Percentiles rank a stretch among this genome's conserved stretches.
phyloP scores from a whole-genome alignment of 1,284 basidiomycete genomes.

The Melampsora occidentalis region DNA sequence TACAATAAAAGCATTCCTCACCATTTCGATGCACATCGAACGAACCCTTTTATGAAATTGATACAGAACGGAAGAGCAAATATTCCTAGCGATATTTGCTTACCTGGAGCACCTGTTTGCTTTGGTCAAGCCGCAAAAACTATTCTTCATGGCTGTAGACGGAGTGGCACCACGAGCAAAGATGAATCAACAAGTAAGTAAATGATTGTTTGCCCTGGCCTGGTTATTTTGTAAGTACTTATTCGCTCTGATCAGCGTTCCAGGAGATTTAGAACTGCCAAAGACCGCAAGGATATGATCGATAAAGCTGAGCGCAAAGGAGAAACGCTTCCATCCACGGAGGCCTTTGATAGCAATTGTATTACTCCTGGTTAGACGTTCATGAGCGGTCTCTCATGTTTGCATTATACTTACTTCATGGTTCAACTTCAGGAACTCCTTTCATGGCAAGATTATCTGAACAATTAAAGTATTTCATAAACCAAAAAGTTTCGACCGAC shows the following conservation, averaged over 20 bases:
- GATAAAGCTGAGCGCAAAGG: slow-evolving; percentile 84
- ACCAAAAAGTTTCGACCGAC: slow-evolving; percentile 94
- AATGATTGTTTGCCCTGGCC: neutral
- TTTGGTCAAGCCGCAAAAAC: slow-evolving; percentile 94
- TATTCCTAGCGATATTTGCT: slow-evolving; percentile 92
- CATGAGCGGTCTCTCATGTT: slow-evolving; percentile 14
- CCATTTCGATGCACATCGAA: neutral
- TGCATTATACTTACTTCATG: slow-evolving; percentile 4
- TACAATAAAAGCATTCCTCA: neutral
- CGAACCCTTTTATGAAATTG: slow-evolving; percentile 30
- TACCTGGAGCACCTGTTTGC: slow-evolving; percentile 96
- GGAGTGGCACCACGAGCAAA: slow-evolving; percentile 97
- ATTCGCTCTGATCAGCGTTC: slow-evolving; percentile 58
- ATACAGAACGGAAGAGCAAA: slow-evolving; percentile 76
- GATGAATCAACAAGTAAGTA: slow-evolving; percentile 86
- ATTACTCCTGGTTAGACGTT: slow-evolving; percentile 82
- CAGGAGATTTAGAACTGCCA: slow-evolving; percentile 88
- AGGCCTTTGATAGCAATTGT: slow-evolving; percentile 97
- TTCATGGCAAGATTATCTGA: slow-evolving; percentile 90
- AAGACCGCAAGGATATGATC: slow-evolving; percentile 80
- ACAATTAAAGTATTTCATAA: slow-evolving; percentile 92
- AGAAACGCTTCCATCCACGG: slow-evolving; percentile 84
- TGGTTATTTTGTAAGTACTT: neutral
- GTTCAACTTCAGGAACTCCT: slow-evolving; percentile 67
- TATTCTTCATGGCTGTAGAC: slow-evolving; percentile 74